A percentile compares a stretch with the other conserved stretches of the same genome.
Conservation (phyloP, 164 flowering plant species). For the Brasenia schreberi region DNA sequence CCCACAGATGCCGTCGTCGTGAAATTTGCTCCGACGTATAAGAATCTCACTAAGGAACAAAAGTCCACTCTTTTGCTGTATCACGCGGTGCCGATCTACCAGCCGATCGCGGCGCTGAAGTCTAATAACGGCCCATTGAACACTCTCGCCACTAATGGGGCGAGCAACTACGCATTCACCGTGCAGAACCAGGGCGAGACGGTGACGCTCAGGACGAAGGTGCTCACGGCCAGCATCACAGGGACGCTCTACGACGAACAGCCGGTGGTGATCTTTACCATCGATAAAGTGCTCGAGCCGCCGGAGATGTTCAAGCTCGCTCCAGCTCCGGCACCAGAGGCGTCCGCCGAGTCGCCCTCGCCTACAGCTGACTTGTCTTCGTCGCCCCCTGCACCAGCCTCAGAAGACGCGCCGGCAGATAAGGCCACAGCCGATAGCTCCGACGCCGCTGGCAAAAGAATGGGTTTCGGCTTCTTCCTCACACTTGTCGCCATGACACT, state of each 20-base stretch:
- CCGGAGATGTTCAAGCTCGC: constrained; percentile 54
- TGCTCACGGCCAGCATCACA: constrained; percentile 46
- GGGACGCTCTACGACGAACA: constrained; percentile 57
- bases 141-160: constrained; percentile 32
- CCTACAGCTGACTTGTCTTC: constrained; percentile 18
- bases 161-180: constrained; percentile 19
- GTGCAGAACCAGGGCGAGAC: constrained; percentile 28
- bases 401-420: constrained; percentile 43
- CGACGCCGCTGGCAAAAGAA: not conserved
- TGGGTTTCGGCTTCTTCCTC: no score
- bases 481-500: no score
- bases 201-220: constrained; percentile 42
- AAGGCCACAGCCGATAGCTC: constrained; percentile 30
- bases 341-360: constrained; percentile 18
- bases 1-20: constrained; percentile 15
- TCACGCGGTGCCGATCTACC: constrained; percentile 29
- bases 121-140: constrained; percentile 27
- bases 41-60: constrained; percentile 24
- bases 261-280: constrained; percentile 50
- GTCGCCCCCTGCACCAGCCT: constrained; percentile 24
- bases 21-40: constrained; percentile 25
- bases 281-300: constrained; percentile 63
- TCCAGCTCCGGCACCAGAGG: constrained; percentile 42
- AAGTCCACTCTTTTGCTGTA: constrained; percentile 19
- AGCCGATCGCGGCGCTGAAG: constrained; percentile 26